phyloP scores from a whole-genome alignment of 139 green algal species.

The Axilococcus clingmanii region DNA sequence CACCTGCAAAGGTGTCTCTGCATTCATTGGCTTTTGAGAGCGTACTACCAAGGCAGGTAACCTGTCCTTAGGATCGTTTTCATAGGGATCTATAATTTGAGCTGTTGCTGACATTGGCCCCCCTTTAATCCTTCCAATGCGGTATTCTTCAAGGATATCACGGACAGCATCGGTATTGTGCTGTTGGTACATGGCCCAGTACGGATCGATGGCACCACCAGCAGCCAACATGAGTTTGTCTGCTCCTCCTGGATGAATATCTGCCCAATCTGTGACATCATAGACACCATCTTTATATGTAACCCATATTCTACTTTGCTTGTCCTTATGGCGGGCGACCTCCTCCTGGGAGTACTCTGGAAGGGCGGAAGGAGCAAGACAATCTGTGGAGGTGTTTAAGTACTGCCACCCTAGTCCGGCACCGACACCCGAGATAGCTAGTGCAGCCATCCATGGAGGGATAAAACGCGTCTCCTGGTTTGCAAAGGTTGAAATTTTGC shows the following conservation, averaged over 20 bases:
- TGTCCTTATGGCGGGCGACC: conserved; percentile 62
- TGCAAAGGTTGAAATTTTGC: too few relatives aligned
- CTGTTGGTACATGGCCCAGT: conserved; percentile 82
- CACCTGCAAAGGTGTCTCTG: conserved; percentile 58
- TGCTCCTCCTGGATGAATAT: conserved; percentile 44
- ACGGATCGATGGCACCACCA: conserved; percentile 72
- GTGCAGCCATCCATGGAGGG: too few relatives aligned
- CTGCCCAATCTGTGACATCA: conserved; percentile 60
- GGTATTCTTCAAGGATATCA: conserved; percentile 61
- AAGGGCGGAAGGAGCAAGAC: too few relatives aligned
- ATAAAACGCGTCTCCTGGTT: too few relatives aligned
- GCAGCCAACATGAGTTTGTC: conserved; percentile 75
- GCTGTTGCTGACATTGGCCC: background rate
- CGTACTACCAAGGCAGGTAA: conserved; percentile 52
- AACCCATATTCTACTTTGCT: conserved; percentile 68
- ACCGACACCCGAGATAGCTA: too few relatives aligned
- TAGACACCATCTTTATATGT: conserved; percentile 83
- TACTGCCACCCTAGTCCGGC: too few relatives aligned
- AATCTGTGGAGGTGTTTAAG: too few relatives aligned
- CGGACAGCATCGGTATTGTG: conserved; percentile 53
- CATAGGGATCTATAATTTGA: conserved; percentile 52
- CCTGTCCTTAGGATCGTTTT: conserved; percentile 48
- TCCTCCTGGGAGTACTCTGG: conserved; percentile 44
- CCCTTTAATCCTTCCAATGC: conserved; percentile 60
- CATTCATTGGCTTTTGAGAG: conserved; percentile 69